Percentiles rank a stretch among this genome's conserved stretches.
Conservation (phyloP, 2,329 filamentous ascomycete species). For the Monosporascus ibericus region DNA sequence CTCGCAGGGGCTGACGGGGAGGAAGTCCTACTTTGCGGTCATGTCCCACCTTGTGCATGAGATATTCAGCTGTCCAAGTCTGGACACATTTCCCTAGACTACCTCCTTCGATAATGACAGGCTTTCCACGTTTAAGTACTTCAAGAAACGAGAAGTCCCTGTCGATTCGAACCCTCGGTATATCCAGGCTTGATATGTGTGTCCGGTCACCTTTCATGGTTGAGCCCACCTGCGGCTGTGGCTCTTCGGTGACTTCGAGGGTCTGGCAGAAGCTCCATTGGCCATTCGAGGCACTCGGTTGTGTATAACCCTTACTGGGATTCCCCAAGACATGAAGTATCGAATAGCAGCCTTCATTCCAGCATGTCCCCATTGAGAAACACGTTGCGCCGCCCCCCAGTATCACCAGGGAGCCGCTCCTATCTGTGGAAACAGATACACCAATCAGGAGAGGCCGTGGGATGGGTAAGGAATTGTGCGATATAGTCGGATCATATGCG, state of each 20-base stretch:
- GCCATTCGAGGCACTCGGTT: not conserved
- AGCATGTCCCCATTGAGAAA: constrained; percentile 85
- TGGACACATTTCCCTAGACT: constrained; percentile 61
- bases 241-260: constrained; percentile 14
- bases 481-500: constrained; percentile 5
- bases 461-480: not conserved
- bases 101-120: constrained; percentile 58
- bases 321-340: not conserved
- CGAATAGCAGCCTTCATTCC: constrained; percentile 54
- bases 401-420: constrained; percentile 49
- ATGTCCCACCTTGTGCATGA: constrained; percentile 54
- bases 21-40: constrained; percentile 49
- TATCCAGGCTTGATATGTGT: constrained; percentile 27
- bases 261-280: constrained; percentile 12
- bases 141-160: constrained; percentile 52
- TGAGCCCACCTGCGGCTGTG: not conserved
- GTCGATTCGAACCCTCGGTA: constrained; percentile 48
- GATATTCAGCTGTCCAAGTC: constrained; percentile 63
- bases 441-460: constrained; percentile 66
- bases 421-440: constrained; percentile 46
- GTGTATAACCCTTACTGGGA: not conserved
- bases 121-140: constrained; percentile 52
- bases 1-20: not conserved
- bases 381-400: constrained; percentile 80
- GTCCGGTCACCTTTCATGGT: constrained; percentile 15